Base-by-base conservation (phyloP, 257 asterid species). In the Ocimum tenuiflorum region DNA sequence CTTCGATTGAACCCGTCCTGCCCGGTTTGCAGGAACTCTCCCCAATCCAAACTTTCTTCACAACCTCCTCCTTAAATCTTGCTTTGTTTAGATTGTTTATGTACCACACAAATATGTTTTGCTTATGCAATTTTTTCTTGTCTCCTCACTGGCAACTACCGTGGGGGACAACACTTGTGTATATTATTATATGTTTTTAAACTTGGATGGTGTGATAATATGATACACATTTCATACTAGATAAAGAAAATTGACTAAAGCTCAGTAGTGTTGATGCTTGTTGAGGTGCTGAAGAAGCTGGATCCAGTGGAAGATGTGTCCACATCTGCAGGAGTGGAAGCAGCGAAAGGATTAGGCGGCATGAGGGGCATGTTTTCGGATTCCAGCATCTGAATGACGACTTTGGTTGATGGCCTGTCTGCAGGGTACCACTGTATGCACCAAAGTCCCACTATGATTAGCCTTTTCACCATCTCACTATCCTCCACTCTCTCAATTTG, bases 361-460 rank as follows among this genome's bases (percentile, higher is more conserved):
- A 89, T 82, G 4, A 77, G 3, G 5, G 89, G 89, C 73, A 78
- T 63, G 50, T 70, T 72, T 65, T 86, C 85, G 0, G 80, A 85
- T 60, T 81, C 87, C 0, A 88, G 79, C 96, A 88, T 89, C 68
- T 83, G 90, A 70, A 86, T 80, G 77, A 80, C 91, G 9, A 78
- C 81, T 58, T 85, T 87, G 65, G 81, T 85, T 1, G 94, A 87
- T 23, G 96, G 96, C 70, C 94, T 67, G 41, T 81, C 95, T 0
- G 73, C 88, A 0, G 96, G 96, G 63, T 80, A 83, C 96, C 95
- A 89, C 52, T 87, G 95, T 18, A 87, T 80, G 61, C 96, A 83
- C 94, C 96, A 89, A 6, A 89, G 82, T 10, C 94, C 96, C 0
- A 77, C 89, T 5, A 89, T 80, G 60, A 86, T 84, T 4, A 87